These are phyloP conservation scores for Suillus bovinus DNA, from an alignment of 768 basidiomycete species.

Conservation along the genomic window DNA sequence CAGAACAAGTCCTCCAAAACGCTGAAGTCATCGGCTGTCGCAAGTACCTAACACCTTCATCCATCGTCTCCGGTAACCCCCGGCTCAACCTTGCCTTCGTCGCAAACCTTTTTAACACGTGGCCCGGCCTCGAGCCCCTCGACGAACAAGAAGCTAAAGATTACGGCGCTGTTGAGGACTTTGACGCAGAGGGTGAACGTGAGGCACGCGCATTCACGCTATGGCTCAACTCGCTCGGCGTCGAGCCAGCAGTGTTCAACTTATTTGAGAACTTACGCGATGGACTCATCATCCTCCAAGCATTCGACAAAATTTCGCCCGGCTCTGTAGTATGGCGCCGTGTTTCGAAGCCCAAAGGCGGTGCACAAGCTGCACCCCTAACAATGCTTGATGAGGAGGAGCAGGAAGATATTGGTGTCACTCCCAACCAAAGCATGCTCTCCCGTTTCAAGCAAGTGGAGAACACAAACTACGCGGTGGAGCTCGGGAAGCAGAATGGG, in stretches of 20 bases:
- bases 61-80: slow-evolving; percentile 92
- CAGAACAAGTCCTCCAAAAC: slow-evolving; percentile 93
- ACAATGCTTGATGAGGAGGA: slow-evolving; percentile 49
- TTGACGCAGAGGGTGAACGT: slow-evolving; percentile 98
- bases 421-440: slow-evolving; percentile 79
- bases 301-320: slow-evolving; percentile 94
- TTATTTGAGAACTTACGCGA: slow-evolving; percentile 95
- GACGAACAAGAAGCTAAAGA: slow-evolving; percentile 94
- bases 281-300: slow-evolving; percentile 88
- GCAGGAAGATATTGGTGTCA: slow-evolving; percentile 79
- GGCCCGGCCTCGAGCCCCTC: slow-evolving; percentile 91
- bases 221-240: slow-evolving; percentile 97
- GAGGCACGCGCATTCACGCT: slow-evolving; percentile 98
- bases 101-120: slow-evolving; percentile 98
- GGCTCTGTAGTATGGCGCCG: slow-evolving; percentile 93
- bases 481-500: slow-evolving; percentile 88
- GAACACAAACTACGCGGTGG: slow-evolving; percentile 96
- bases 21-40: slow-evolving; percentile 93
- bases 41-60: slow-evolving; percentile 91
- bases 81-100: slow-evolving; percentile 98
- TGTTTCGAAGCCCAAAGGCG: slow-evolving; percentile 86
- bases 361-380: slow-evolving; percentile 41
- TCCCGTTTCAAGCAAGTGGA: slow-evolving; percentile 98
- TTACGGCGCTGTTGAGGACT: slow-evolving; percentile 90
- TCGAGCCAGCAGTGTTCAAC: slow-evolving; percentile 95